Evolutionary conservation across 495 filamentous ascomycete genomes (phyloP).

Genomic region (Lindgomyces ingoldianus): DNA sequence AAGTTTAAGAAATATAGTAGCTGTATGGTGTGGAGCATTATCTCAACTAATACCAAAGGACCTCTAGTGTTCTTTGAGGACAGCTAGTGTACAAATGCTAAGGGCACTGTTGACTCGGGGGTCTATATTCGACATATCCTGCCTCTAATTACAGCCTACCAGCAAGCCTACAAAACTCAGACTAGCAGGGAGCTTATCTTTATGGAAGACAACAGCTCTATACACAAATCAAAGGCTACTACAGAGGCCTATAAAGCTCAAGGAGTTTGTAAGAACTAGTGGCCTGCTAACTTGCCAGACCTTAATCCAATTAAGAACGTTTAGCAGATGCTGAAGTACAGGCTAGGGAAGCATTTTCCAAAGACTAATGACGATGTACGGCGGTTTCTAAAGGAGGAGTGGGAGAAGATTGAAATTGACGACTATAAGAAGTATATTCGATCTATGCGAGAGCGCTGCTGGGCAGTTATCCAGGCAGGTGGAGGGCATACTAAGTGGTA

Average conservation of each 20-base stretch:
- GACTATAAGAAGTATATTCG: constrained; percentile 35
- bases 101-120: not conserved
- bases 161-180: not conserved
- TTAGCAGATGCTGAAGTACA: not conserved
- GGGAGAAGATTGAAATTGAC: constrained; percentile 27
- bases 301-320: not conserved
- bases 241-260: not conserved
- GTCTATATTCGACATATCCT: not conserved
- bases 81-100: not conserved
- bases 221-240: not conserved
- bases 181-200: not conserved
- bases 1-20: not conserved
- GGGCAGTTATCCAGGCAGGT: constrained; percentile 41
- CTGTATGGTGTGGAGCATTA: not conserved
- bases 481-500: constrained; percentile 44
- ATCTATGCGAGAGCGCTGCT: constrained; percentile 38
- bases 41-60: not conserved
- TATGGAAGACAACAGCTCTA: not conserved
- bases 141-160: not conserved
- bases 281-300: not conserved
- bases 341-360: not conserved
- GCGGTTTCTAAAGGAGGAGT: constrained; percentile 30
- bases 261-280: not conserved
- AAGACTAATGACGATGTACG: not conserved
- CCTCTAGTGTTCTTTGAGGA: not conserved